Conservation (phyloP, 2,329 filamentous ascomycete species). For the Dryadomyces quercus-mongolicae region DNA sequence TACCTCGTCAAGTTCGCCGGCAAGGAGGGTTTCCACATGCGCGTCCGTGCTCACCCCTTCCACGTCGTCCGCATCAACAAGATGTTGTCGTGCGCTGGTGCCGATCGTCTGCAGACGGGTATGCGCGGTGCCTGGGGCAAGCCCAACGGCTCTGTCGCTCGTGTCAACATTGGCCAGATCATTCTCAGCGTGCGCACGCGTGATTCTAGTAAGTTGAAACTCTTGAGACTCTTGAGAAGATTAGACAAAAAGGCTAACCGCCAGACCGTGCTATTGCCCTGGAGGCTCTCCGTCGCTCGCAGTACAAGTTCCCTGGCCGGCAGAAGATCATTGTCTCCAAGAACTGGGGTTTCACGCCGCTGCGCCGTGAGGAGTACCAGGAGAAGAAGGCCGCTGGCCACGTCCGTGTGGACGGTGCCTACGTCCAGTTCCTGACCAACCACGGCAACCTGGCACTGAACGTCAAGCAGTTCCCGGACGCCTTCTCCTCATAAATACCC, state of each 20-base stretch:
- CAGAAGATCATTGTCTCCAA: conserved; percentile 99
- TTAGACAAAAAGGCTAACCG: no score
- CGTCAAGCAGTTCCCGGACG: conserved; percentile 89
- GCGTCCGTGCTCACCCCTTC: conserved; percentile 89
- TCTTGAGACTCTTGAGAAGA: no score
- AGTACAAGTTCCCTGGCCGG: conserved; percentile 99
- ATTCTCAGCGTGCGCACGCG: conserved; percentile 94
- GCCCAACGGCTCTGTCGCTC: conserved; percentile 96
- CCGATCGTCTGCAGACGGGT: conserved; percentile 99
- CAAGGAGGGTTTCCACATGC: conserved; percentile 65
- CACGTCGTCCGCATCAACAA: conserved; percentile 99
- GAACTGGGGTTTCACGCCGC: conserved; percentile 99
- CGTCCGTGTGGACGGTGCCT: conserved; percentile 95
- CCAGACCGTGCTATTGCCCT: conserved; percentile 81
- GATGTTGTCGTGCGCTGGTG: conserved; percentile 99
- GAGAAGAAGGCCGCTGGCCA: conserved; percentile 86
- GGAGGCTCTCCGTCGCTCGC: conserved; percentile 95
- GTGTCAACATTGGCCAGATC: conserved; percentile 99
- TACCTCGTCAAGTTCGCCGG: conserved; percentile 63
- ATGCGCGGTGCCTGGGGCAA: conserved; percentile 99
- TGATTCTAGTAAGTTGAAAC: conserved; percentile 69
- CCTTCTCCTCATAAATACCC: conserved; percentile 50
- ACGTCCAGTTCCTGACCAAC: conserved; percentile 98
- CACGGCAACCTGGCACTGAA: conserved; percentile 77
- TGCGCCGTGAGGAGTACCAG: conserved; percentile 94